Evolutionary conservation across 768 basidiomycete genomes (phyloP).

Genomic region (Mycena galopus): DNA sequence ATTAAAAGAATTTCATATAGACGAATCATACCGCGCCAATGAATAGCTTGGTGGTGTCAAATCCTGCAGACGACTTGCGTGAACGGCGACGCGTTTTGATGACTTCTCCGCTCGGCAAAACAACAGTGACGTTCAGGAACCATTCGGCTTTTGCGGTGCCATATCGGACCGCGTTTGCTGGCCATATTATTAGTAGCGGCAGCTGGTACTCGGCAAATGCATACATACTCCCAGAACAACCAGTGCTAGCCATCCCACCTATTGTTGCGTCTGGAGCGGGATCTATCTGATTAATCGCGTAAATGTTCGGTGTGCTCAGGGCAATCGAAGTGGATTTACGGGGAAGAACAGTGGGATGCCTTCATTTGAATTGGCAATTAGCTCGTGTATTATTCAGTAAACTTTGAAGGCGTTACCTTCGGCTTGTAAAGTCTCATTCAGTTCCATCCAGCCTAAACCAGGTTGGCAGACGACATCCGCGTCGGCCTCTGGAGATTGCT

Average conservation of each 20-base stretch:
- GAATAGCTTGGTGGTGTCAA: conserved; percentile 88
- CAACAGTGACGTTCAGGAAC: conserved; percentile 93
- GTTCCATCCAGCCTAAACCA: conserved; percentile 77
- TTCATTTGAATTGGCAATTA: conserved; percentile 34
- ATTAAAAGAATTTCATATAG: neutral
- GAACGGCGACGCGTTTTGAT: conserved; percentile 88
- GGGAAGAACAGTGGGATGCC: conserved; percentile 89
- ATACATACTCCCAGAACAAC: conserved; percentile 82
- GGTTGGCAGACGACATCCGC: conserved; percentile 83
- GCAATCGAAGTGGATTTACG: conserved; percentile 50
- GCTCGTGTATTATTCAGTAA: too few species aligned
- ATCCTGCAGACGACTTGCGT: conserved; percentile 90
- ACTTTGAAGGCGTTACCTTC: conserved; percentile 56
- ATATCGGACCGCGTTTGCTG: conserved; percentile 86
- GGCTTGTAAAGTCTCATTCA: conserved; percentile 74
- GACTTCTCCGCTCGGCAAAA: conserved; percentile 89
- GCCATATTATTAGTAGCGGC: neutral
- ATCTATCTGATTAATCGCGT: conserved; percentile 64
- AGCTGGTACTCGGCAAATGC: conserved; percentile 33
- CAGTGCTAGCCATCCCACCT: conserved; percentile 90
- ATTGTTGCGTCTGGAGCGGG: conserved; percentile 85
- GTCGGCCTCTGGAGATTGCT: conserved; percentile 64
- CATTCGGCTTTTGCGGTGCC: conserved; percentile 93
- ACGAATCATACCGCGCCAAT: conserved; percentile 68
- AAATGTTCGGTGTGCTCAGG: neutral